Base-by-base conservation (phyloP, 495 filamentous ascomycete genomes). In the Hypoxylon trugodes region DNA sequence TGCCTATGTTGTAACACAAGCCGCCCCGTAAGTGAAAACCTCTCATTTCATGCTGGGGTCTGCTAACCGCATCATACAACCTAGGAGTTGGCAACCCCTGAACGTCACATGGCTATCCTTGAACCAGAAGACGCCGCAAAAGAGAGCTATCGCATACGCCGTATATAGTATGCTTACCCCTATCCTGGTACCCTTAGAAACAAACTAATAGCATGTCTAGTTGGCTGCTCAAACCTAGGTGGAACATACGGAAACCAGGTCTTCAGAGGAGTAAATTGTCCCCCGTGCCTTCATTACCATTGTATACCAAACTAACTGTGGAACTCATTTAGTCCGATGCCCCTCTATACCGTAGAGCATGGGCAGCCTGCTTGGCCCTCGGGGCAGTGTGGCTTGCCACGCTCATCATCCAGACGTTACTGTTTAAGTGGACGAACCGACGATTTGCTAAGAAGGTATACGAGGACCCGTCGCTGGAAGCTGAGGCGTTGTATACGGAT, bases 161-260 rank as follows among this genome's bases (percentile, higher is more conserved):
- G 60, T 64, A 12, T 64, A 64, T 4, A 58, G 60, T 64, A 47
- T 0, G 50, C 5, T 13, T 1, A 25, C 6, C 9, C 18, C 10
- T 30, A 3, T 6, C 15, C 4, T 18, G 5, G 3, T 15, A 16
- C 0, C n/a, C 10, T 15, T 10, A 22, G 18, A n/a, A 1, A 25
- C n/a, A 37, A 16, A 33, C 51, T 56, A 38, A 63, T 30, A 28
- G 28, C 21, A 21, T 52, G 13, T 38, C 26, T 18, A 58, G 60
- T 64, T 33, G 60, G 60, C 19, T 64, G 60, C 30, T 64, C 60
- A 3, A 64, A 64, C 15, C 13, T 58, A 6, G 60, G 60, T 24
- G 60, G 60, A 6, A 64, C 60, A n/a, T 64, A 57, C 24, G 60
- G 60, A 2, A 64, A 57, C 24, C 52, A 64, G 26, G 60, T 64